These are phyloP conservation scores for Raphanus hybrid DNA, from an alignment of 441 rosid species.

Conservation along the genomic window DNA sequence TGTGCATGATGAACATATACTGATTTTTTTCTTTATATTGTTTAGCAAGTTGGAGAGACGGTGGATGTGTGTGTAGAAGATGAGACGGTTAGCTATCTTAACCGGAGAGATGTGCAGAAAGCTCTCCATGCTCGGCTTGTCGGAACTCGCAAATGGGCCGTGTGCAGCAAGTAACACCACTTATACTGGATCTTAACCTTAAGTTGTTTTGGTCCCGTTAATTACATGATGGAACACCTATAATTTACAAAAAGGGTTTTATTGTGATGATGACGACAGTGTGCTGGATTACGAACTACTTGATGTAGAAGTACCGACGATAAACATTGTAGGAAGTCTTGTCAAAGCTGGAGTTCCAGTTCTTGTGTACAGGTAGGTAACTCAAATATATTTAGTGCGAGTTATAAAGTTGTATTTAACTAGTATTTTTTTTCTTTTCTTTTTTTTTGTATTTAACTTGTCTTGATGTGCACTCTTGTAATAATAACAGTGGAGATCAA, in stretches of 20 bases:
- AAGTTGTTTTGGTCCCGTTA: background rate
- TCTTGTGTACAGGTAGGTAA: conserved; percentile 23
- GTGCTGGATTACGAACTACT: conserved; percentile 12
- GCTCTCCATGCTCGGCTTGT: conserved; percentile 96
- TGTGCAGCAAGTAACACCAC: conserved; percentile 78
- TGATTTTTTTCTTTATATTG: background rate
- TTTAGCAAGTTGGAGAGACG: conserved; percentile 67
- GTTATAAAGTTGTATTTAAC: background rate
- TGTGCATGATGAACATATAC: conserved; percentile 8
- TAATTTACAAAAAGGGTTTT: background rate
- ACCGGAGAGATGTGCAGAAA: conserved; percentile 84
- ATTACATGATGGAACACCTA: background rate
- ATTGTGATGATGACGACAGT: conserved; percentile 4
- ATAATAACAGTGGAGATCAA: conserved; percentile 18
- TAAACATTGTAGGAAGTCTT: conserved; percentile 9
- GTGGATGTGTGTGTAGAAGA: conserved; percentile 96
- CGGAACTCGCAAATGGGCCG: conserved; percentile 76
- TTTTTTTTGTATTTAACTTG: background rate
- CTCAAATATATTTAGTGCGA: background rate
- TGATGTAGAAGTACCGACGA: conserved; percentile 19
- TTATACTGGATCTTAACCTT: background rate
- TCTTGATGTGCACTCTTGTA: conserved; percentile 6
- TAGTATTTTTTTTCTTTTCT: too few species aligned
- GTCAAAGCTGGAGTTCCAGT: conserved; percentile 22
- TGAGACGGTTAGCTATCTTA: conserved; percentile 81